Evolutionary conservation across 192 early-diverging fungal species (phyloP), one percentile per base, ranked within the genome.

Genomic region (Gamsiella multidivaricata): DNA sequence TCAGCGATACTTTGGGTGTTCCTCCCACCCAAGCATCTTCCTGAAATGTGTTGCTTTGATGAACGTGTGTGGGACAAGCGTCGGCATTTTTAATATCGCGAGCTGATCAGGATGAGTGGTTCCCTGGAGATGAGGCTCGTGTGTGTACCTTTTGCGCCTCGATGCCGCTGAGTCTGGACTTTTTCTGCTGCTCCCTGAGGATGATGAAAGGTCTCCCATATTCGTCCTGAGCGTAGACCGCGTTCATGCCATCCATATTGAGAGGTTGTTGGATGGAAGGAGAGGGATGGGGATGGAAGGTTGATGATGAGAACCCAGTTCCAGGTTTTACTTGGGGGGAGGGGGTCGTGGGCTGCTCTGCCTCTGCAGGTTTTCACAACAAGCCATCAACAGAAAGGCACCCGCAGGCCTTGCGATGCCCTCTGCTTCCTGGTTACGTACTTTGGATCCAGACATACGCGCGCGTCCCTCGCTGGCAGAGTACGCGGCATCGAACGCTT

Each of bases 201-300:
- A 99, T 98, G 82, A 99, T 99, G 82, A 98, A 95, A 45, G 98
- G 98, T 55, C 97, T 90, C 41, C 93, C 94, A 86, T 98, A 98
- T 83, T 98, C 97, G 82, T 99, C 98, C 55, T 89, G 90, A 9
- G 95, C 95, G 81, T 97, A 99, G 56, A 96, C 88, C 39, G 93
- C 93, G 66, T 70, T 83, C 81, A 83, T 83, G 51, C 71, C 69
- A 29, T 74, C 79, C 69, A 80, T 72, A 42, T 28, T 64, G 43
- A 65, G n/a, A n/a, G n/a, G n/a, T 31, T 39, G 37, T 39, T 39
- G n/a, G 46, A 36, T 45, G 52, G 45, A 41, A 59, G 33, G 32
- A 57, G 49, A 43, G 14, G 51, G 39, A 43, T 32, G 50, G 42
- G 51, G 34, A 52, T 59, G 46, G 28, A 52, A 54, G 65, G 43